Evolutionary conservation across 2,329 filamentous ascomycete genomes (phyloP).

Genomic region (Falciphora oryzae): DNA sequence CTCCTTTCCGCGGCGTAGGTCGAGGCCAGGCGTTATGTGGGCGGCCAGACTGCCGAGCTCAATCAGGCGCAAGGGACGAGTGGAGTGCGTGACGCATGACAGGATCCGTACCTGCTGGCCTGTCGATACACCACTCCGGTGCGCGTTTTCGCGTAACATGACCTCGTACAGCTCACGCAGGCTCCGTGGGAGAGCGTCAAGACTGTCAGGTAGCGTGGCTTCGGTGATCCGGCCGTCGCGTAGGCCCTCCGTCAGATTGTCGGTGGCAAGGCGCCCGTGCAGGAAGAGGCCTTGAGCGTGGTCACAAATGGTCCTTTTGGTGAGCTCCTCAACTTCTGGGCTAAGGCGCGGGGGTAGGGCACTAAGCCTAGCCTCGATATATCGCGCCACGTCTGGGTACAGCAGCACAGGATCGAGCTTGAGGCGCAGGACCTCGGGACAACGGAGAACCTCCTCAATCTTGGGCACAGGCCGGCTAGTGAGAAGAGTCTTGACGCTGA

Average conservation of each 20-base stretch:
- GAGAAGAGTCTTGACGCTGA: constrained; percentile 14
- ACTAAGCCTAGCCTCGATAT: constrained; percentile 23
- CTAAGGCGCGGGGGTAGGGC: constrained; percentile 1
- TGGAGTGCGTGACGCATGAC: constrained; percentile 34
- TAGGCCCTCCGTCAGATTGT: constrained; percentile 25
- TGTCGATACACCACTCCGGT: constrained; percentile 24
- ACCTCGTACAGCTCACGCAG: constrained; percentile 35
- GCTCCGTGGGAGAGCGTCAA: constrained; percentile 28
- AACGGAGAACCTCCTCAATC: constrained; percentile 22
- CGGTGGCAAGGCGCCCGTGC: constrained; percentile 37
- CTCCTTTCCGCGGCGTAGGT: constrained; percentile 22
- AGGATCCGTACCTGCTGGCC: constrained; percentile 33
- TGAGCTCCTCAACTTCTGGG: constrained; percentile 16
- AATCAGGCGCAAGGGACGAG: constrained; percentile 33
- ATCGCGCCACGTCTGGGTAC: constrained; percentile 34
- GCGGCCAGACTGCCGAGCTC: constrained; percentile 26
- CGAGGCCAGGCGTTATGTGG: not conserved
- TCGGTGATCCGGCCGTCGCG: constrained; percentile 10
- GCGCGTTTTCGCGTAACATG: constrained; percentile 32
- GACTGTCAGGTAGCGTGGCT: constrained; percentile 20
- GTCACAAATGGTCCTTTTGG: constrained; percentile 26
- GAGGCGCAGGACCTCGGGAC: not conserved
- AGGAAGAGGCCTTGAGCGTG: constrained; percentile 38
- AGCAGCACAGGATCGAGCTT: constrained; percentile 30
- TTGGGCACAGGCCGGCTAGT: constrained; percentile 27